Percentiles rank a stretch among this genome's conserved stretches.
Conservation (phyloP, 2,329 filamentous ascomycete species). For the Colletotrichum sp. region DNA sequence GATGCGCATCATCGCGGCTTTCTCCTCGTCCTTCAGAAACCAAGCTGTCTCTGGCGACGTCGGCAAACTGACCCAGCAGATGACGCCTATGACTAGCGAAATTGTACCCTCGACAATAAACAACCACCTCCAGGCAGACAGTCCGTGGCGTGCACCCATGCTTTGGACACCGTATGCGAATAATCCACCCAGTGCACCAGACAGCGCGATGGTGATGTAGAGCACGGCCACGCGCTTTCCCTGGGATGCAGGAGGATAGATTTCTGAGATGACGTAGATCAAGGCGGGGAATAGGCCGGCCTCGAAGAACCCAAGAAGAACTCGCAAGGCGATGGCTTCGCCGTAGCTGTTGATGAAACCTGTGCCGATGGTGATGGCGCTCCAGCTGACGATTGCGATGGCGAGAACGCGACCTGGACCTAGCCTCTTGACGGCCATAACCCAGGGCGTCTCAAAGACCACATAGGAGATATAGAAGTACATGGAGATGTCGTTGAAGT, state of each 20-base stretch:
- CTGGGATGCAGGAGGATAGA: slow-evolving; percentile 36
- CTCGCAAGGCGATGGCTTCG: slow-evolving; percentile 29
- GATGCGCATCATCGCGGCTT: slow-evolving; percentile 28
- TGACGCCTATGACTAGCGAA: slow-evolving; percentile 32
- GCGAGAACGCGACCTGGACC: slow-evolving; percentile 28
- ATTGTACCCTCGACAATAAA: slow-evolving; percentile 51
- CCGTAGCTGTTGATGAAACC: slow-evolving; percentile 33
- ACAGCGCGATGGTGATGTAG: slow-evolving; percentile 33
- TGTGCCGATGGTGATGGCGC: slow-evolving; percentile 33
- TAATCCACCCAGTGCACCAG: slow-evolving; percentile 34
- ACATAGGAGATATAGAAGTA: slow-evolving; percentile 32
- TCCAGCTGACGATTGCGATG: slow-evolving; percentile 36
- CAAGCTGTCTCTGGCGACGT: slow-evolving; percentile 48
- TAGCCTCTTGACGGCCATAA: slow-evolving; percentile 35
- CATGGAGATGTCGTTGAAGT: slow-evolving; percentile 35
- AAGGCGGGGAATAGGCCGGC: slow-evolving; percentile 36
- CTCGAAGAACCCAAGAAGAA: slow-evolving; percentile 38
- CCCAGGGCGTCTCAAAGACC: slow-evolving; percentile 33
- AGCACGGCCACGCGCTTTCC: slow-evolving; percentile 35
- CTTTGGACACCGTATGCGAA: slow-evolving; percentile 36
- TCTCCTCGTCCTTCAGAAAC: slow-evolving; percentile 48
- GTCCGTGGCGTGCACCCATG: slow-evolving; percentile 37
- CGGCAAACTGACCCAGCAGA: slow-evolving; percentile 45
- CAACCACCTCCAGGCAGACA: slow-evolving; percentile 51
- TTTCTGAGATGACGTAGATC: slow-evolving; percentile 35